Base-by-base conservation (phyloP, 108 stramenopile species). In the Cyclotella sp. region DNA sequence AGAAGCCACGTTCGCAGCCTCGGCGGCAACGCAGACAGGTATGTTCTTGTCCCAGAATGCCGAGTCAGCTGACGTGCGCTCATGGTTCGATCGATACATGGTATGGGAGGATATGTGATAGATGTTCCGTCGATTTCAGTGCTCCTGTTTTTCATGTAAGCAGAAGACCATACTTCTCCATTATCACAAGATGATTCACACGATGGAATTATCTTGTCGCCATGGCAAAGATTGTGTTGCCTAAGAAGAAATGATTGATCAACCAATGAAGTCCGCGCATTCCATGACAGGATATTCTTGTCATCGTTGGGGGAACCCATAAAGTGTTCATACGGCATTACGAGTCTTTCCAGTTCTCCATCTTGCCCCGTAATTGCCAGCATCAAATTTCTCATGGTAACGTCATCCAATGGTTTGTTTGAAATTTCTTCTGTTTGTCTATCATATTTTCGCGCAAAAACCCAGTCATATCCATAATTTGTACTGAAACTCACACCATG, bases 401-500 rank as follows among this genome's bases (percentile, higher is more conserved):
- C 34, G 19, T 75, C 82, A 45, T 91, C 91, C 16, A 91, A 60
- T n/a, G 80, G 53, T 51, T 72, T 61, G 18, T 78, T 67, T 7
- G 90, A 90, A 12, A 92, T 78, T 85, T 95, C 95, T 76, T 95
- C 95, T 0, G 90, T 93, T 21, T 61, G 68, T 18, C 78, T 81
- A 86, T 92, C 84, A 60, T 92, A 95, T 58, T 62, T 64, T 42
- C 88, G 68, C 29, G 87, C 76, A 70, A 90, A 77, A 21, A 85
- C 66, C 86, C 86, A 86, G 29, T 81, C 70, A 27, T 67, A 68
- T 12, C 54, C 66, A 44, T 66, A 55, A 44, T 49, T 41, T 8
- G 14, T 27, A 4, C 26, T 59, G 6, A 46, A 28, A 16, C 16
- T 3, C 3, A 27, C 21, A 9, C 9, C 10, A 53, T 64, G 0